Conservation (phyloP, 225 moss, liverwort and hornwort genomes). For the Ulota crispa region DNA sequence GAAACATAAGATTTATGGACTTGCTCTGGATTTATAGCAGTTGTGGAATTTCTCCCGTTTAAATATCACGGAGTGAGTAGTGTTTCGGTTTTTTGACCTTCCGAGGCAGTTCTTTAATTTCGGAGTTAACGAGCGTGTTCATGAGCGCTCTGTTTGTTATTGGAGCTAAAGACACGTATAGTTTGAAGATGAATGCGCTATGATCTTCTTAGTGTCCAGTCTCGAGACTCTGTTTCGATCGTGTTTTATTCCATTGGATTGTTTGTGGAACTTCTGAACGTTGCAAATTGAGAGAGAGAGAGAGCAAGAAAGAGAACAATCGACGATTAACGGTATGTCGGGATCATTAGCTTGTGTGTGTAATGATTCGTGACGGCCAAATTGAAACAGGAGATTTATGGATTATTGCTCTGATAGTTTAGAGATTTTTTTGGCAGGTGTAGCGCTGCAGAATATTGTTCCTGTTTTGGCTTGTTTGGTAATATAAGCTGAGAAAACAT, state of each 20-base stretch:
- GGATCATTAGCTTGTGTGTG: not conserved
- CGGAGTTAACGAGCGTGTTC: not conserved
- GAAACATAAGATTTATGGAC: not conserved
- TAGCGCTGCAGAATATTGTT: not conserved
- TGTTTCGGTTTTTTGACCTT: not conserved
- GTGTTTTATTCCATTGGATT: not conserved
- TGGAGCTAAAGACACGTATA: not conserved
- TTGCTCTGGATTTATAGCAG: not conserved
- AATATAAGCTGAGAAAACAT: not conserved
- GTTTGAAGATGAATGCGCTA: not conserved
- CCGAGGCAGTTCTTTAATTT: not conserved
- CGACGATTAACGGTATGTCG: not conserved
- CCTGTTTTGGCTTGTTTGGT: not conserved
- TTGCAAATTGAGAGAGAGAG: not conserved
- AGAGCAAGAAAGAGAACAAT: not conserved
- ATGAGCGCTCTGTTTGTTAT: not conserved
- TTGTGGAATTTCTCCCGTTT: not conserved
- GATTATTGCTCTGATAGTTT: not conserved
- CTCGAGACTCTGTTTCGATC: not conserved
- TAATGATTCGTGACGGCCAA: not conserved
- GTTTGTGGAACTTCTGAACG: not conserved
- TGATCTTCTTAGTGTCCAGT: not conserved
- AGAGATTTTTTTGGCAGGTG: constrained; percentile 3
- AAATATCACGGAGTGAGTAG: not conserved
- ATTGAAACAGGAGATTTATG: not conserved